Percentiles rank a stretch among this genome's conserved stretches.
These are phyloP conservation scores for Beauveria medogensis DNA, from an alignment of 2,329 filamentous ascomycete genomes.

Conservation along the genomic window DNA sequence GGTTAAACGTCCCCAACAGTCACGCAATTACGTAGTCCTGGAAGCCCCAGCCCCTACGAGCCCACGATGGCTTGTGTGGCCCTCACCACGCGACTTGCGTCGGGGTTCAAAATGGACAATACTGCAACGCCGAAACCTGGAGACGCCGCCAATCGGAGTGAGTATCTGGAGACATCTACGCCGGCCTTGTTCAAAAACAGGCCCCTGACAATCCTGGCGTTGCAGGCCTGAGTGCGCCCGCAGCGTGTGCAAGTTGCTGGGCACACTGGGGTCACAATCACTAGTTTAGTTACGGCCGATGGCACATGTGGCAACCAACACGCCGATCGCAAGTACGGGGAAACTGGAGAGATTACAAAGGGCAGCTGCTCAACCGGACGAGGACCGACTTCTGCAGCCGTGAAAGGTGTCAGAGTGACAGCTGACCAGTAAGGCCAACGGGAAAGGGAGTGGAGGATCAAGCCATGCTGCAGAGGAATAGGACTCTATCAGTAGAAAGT, in stretches of 20 bases:
- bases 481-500: too few species aligned
- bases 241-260: slow-evolving; percentile 23
- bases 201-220: not conserved
- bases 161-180: slow-evolving; percentile 5
- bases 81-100: slow-evolving; percentile 24
- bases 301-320: slow-evolving; percentile 26
- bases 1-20: not conserved
- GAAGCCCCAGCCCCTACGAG: slow-evolving; percentile 16
- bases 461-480: too few species aligned
- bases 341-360: slow-evolving; percentile 21
- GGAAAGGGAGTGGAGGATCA: not conserved
- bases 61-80: slow-evolving; percentile 23
- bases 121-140: slow-evolving; percentile 26
- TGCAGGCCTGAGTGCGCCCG: slow-evolving; percentile 23
- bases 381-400: slow-evolving; percentile 18
- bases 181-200: too few species aligned
- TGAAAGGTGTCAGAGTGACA: slow-evolving; percentile 15
- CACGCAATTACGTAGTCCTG: slow-evolving; percentile 14
- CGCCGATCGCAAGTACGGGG: slow-evolving; percentile 22
- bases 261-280: slow-evolving; percentile 16
- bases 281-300: slow-evolving; percentile 21
- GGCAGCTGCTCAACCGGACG: slow-evolving; percentile 19
- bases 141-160: slow-evolving; percentile 22
- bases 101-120: slow-evolving; percentile 19
- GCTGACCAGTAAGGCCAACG: slow-evolving; percentile 10